These are phyloP conservation scores for Przewalskia tangutica DNA, from an alignment of 257 asterid genomes.

Conservation along the genomic window DNA sequence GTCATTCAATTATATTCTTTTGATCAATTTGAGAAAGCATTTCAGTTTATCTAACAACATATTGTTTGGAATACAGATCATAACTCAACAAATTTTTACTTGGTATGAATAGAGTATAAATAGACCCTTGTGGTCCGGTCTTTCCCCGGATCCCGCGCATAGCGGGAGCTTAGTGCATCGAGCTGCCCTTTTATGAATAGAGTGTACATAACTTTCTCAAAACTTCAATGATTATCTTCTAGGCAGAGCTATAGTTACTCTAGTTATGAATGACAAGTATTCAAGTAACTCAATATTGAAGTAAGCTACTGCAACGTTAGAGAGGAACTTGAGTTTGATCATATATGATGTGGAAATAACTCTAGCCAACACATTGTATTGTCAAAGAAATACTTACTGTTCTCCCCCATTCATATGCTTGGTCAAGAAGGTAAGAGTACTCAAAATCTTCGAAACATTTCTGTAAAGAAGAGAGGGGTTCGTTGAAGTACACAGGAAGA, in stretches of 20 bases:
- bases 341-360: background rate
- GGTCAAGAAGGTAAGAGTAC: conserved; percentile 16
- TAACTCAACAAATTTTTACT: too few relatives aligned
- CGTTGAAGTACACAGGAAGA: conserved; percentile 18
- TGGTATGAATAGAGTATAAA: too few relatives aligned
- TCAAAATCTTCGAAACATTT: conserved; percentile 15
- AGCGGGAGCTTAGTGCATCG: too few relatives aligned
- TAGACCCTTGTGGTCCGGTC: too few relatives aligned
- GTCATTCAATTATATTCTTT: too few relatives aligned
- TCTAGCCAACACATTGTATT: background rate
- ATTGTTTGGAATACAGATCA: too few relatives aligned
- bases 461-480: conserved; percentile 17
- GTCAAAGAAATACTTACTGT: conserved; percentile 1
- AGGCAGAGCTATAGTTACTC: background rate
- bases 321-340: background rate
- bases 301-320: background rate
- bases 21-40: too few relatives aligned
- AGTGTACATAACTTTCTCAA: too few relatives aligned
- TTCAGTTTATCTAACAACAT: too few relatives aligned
- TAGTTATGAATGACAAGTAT: background rate
- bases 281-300: background rate
- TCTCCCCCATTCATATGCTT: conserved; percentile 21
- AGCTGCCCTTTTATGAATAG: too few relatives aligned
- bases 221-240: too few relatives aligned
- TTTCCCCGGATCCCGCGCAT: too few relatives aligned